Percentiles rank a stretch among this genome's conserved stretches.
Evolutionary conservation across 2,329 filamentous ascomycete genomes (phyloP).

Genomic region (Kalmusia sp.): DNA sequence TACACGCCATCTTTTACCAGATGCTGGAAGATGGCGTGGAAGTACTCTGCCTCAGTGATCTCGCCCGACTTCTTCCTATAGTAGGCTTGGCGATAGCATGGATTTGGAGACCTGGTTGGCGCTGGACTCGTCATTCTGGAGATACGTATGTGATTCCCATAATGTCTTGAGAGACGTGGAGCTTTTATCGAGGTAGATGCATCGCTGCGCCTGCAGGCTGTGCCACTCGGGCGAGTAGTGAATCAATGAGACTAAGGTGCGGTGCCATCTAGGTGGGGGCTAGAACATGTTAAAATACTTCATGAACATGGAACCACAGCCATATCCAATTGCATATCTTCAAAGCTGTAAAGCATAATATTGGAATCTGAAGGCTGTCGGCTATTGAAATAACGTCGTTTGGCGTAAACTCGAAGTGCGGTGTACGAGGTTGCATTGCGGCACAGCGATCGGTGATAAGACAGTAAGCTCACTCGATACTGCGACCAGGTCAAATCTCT

Average conservation of each 20-base stretch:
- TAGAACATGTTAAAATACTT: neutral
- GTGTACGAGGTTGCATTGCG: no score
- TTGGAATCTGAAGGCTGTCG: no score
- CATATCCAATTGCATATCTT: no score
- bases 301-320: neutral
- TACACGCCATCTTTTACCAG: constrained; percentile 1
- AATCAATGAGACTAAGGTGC: neutral
- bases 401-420: no score
- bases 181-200: neutral
- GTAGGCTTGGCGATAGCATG: neutral
- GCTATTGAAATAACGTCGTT: no score
- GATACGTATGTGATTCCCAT: neutral
- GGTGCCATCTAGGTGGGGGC: neutral
- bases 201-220: neutral
- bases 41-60: constrained; percentile 1
- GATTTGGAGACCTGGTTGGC: neutral
- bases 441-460: no score
- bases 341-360: no score
- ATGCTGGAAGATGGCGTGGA: neutral
- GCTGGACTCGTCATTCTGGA: neutral
- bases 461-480: no score
- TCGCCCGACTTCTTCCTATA: constrained; percentile 1
- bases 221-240: neutral
- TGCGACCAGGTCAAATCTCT: no score
- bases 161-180: neutral